Base-by-base conservation (phyloP, 306 rosid genomes). In the Aeschynomene evenia region DNA sequence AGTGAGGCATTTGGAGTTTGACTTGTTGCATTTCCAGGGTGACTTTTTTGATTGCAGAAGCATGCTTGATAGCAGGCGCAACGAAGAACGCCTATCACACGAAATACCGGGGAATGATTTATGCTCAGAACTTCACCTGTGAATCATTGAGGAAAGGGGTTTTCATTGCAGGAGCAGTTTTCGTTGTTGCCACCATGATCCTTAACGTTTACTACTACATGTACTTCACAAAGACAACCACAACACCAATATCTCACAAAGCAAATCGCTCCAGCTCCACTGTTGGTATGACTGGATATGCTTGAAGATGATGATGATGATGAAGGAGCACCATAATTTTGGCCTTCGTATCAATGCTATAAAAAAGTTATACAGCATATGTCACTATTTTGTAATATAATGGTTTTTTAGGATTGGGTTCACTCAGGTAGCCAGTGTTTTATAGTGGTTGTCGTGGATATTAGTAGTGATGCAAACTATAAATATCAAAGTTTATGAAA, bases 1-100 rank as follows among this genome's bases (percentile, higher is more conserved):
- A 7, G 37, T 60, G 64, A 68, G 29, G 28, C 24, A 11, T 51
- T 63, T 39, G 46, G 53, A 61, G 13, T 69, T 60, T n/a, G 21
- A 69, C 14, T 9, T 42, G 65, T 34, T 23, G 50, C 39, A 61
- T 67, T 59, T 16, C 53, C 63, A 73, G 83, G 95, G 71, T 76
- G 40, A 82, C 95, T 19, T 94, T 94, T 83, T 66, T 94, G 65
- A 84, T 87, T 9, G 99, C 97, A 0, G 96, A 94, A 81, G 80
- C 97, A 11, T 94, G 97, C 72, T 73, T 94, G 65, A 87, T 94
- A 72, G 97, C 97, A 0, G 99, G 99, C 15, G 97, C 99, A 14
- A 84, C 77, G 1, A 94, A 79, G 83, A 94, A 91, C 59, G 99
- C 99, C 0, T 94, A 94, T 79, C 99, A 94, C 79, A 91, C 99